Conservation (phyloP, 2,329 filamentous ascomycete species). For the Penicillium sclerotiorum region DNA sequence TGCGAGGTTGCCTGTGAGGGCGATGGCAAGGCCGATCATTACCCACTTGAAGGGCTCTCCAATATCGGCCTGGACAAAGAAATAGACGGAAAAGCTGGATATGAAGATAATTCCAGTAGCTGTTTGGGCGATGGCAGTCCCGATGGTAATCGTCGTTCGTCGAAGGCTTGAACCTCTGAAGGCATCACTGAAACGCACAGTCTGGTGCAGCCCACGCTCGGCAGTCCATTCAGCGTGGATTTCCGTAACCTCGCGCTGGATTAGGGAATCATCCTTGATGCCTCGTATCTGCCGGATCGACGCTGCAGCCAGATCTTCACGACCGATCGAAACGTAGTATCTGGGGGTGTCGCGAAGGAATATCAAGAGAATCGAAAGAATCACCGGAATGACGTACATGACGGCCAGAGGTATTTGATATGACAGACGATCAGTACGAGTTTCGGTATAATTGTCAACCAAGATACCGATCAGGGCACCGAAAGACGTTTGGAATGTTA, state of each 20-base stretch:
- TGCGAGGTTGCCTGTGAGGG: conserved; percentile 2
- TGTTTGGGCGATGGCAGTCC: not conserved
- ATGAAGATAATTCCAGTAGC: not conserved
- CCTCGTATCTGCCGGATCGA: not conserved
- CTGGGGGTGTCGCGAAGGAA: not conserved
- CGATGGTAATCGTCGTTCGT: not conserved
- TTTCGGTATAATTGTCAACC: not conserved
- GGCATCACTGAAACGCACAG: not conserved
- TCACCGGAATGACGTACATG: not conserved
- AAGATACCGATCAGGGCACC: conserved; percentile 1
- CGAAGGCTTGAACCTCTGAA: not conserved
- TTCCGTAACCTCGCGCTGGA: not conserved
- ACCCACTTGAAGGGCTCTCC: conserved; percentile 1
- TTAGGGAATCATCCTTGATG: not conserved
- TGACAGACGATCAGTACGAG: not conserved
- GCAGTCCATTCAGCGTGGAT: not conserved
- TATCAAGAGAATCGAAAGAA: not conserved
- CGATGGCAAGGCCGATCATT: conserved; percentile 3
- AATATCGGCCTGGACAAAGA: not conserved
- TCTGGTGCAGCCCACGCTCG: not conserved
- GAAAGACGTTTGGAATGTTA: conserved; percentile 5
- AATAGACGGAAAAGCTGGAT: not conserved
- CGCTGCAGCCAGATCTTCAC: not conserved
- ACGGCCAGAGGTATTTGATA: not conserved
- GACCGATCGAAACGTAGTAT: not conserved